Evolutionary conservation across 345 rosid species (phyloP).

Genomic region (Conringia planisiliqua): DNA sequence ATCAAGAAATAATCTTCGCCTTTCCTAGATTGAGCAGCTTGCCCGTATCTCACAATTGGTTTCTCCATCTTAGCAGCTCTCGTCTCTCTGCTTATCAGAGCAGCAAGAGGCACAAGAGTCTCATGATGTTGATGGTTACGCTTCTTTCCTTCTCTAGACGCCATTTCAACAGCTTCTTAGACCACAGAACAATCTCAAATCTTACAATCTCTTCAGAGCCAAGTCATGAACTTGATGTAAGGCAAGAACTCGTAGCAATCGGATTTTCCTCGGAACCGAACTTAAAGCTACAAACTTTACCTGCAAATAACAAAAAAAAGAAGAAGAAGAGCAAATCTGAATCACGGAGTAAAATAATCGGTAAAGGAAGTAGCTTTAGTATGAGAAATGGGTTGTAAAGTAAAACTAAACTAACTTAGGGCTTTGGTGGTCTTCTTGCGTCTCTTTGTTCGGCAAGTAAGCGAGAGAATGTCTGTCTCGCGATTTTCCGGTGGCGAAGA

Average conservation of each 20-base stretch:
- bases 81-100: constrained; percentile 63
- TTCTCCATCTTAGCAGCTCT: constrained; percentile 75
- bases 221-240: not conserved
- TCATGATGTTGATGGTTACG: constrained; percentile 31
- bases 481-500: constrained; percentile 14
- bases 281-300: constrained; percentile 36
- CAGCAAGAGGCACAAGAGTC: constrained; percentile 77
- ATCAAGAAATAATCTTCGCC: constrained; percentile 84
- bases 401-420: constrained; percentile 11
- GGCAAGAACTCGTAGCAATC: not conserved
- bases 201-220: not conserved
- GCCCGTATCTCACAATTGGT: constrained; percentile 62
- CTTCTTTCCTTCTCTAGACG: constrained; percentile 57
- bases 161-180: constrained; percentile 41
- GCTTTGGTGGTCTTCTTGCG: not conserved
- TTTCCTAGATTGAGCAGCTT: constrained; percentile 80
- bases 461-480: constrained; percentile 47
- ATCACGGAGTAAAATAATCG: not conserved
- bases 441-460: not conserved
- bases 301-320: constrained; percentile 23
- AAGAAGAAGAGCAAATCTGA: constrained; percentile 23
- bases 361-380: constrained; percentile 4
- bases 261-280: not conserved
- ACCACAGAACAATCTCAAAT: not conserved
- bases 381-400: not conserved